Base-by-base conservation (phyloP, 1,284 basidiomycete species). In the Acaromyces ingoldii region DNA sequence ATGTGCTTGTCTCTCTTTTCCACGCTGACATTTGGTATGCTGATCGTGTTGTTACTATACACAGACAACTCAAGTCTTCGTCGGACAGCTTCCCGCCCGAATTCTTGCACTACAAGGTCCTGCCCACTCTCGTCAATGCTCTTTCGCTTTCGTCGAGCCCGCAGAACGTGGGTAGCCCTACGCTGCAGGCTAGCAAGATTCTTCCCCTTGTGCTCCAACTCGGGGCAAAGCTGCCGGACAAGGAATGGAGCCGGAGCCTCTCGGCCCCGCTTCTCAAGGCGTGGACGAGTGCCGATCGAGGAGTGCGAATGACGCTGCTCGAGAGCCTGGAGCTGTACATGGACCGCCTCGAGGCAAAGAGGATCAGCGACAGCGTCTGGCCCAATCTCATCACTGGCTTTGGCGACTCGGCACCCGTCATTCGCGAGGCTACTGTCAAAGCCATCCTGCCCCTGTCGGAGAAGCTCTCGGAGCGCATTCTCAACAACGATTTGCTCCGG, bases 401-500 rank as follows among this genome's bases (percentile, higher is more conserved):
- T 72, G 82, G 86, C 3, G 95, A 98, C 74, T 92, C 91, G 0
- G 88, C 96, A 0, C 85, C 91, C 0, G 81, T 95, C 40, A 89
- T 98, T 51, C 84, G 95, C 30, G 92, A 97, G 77, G 91, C 91
- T 0, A 97, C 95, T 0, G 83, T 96, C 47, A 90, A 89, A 73
- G 85, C 89, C 0, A 85, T 97, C 34, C 85, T 85, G 46, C 80
- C 90, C 4, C 80, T 98, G 7, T 84, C 91, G 0, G 83, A 88
- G 19, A 93, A 97, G 41, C 53, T 76, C 24, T 88, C 81, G 44
- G 91, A 96, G 62, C 85, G 93, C 1, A 85, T 96, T 37, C 81
- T 98, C 39, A 99, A 98, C 78, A 98, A 98, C 65, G 95, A 99
- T 57, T 83, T 98, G 26, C 82, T 98, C 1, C 86, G 92, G 3